Percentiles rank a stretch among this genome's conserved stretches.
phyloP scores from a whole-genome alignment of 78 protist genomes.

The Dictyostelium brefeldianum region DNA sequence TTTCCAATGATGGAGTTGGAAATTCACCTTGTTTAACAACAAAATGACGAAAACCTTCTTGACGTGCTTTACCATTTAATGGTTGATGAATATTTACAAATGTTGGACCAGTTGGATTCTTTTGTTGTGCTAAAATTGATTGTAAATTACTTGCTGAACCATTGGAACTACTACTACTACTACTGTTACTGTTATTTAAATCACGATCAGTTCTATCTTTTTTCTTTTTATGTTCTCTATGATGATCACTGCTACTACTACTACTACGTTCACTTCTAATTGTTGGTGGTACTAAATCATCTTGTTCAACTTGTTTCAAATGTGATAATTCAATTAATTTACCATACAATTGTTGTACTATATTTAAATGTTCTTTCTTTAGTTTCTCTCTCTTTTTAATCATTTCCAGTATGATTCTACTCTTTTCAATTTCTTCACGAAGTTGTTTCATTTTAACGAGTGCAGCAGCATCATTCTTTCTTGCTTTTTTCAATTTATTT shows the following conservation, averaged over 20 bases:
- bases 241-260: neutral
- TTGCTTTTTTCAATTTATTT: constrained; percentile 54
- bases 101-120: constrained; percentile 37
- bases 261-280: neutral
- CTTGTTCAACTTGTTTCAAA: constrained; percentile 25
- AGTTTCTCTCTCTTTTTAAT: constrained; percentile 78
- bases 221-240: neutral
- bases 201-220: neutral
- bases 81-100: constrained; percentile 31
- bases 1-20: constrained; percentile 59
- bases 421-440: constrained; percentile 71
- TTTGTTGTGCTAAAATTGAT: neutral
- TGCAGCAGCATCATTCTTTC: constrained; percentile 66
- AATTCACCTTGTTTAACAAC: constrained; percentile 58
- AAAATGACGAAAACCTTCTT: constrained; percentile 72
- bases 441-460: constrained; percentile 53
- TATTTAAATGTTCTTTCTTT: constrained; percentile 48
- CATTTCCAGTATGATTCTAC: constrained; percentile 75
- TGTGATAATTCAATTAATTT: constrained; percentile 43
- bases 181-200: neutral
- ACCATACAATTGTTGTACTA: constrained; percentile 16
- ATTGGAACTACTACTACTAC: neutral
- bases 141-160: neutral
- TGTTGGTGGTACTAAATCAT: neutral
- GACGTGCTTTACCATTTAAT: constrained; percentile 66